phyloP scores from a whole-genome alignment of 2,329 filamentous ascomycete genomes.

The Cladophialophora yegresii region DNA sequence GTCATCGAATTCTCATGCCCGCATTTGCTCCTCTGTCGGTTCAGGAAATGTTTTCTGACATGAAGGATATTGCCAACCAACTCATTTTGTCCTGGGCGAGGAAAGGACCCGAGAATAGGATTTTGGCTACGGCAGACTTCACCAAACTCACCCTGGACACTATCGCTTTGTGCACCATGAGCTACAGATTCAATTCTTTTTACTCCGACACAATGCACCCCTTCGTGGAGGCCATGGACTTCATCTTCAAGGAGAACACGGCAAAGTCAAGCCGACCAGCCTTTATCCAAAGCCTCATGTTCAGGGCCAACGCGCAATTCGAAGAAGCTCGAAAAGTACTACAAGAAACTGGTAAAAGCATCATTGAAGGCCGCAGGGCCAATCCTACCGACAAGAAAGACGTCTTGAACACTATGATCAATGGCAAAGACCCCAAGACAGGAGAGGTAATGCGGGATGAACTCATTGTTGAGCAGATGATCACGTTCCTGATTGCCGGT shows the following conservation, averaged over 20 bases:
- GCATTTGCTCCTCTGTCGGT: slow-evolving; percentile 32
- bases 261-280: slow-evolving; percentile 52
- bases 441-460: slow-evolving; percentile 65
- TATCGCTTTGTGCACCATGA: slow-evolving; percentile 58
- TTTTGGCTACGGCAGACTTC: slow-evolving; percentile 66
- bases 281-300: slow-evolving; percentile 52
- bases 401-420: slow-evolving; percentile 69
- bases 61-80: slow-evolving; percentile 46
- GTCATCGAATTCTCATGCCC: slow-evolving; percentile 31
- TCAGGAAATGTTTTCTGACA: slow-evolving; percentile 35
- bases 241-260: slow-evolving; percentile 59
- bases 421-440: slow-evolving; percentile 67
- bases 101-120: slow-evolving; percentile 57
- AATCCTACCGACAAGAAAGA: slow-evolving; percentile 64
- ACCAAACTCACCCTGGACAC: slow-evolving; percentile 45
- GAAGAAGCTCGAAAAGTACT: slow-evolving; percentile 39
- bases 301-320: slow-evolving; percentile 26
- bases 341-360: slow-evolving; percentile 58
- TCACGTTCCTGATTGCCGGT: slow-evolving; percentile 70
- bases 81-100: slow-evolving; percentile 48
- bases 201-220: slow-evolving; percentile 69
- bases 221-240: slow-evolving; percentile 67
- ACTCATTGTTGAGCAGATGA: slow-evolving; percentile 68
- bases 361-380: slow-evolving; percentile 61
- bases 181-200: slow-evolving; percentile 73